phyloP scores from a whole-genome alignment of 73 alveolate species.

The Tetrahymena thermophila region DNA sequence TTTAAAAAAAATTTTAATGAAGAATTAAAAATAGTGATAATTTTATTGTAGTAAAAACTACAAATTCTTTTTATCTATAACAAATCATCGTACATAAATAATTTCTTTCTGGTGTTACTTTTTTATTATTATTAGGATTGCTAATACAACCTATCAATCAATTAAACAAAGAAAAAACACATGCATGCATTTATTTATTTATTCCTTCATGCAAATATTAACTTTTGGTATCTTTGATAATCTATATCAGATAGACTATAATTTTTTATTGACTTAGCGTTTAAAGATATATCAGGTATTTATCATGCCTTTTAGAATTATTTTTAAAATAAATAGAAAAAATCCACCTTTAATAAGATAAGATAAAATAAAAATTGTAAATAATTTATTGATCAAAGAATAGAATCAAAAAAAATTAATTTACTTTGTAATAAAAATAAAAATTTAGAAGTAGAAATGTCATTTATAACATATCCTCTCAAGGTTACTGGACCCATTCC shows the following conservation, averaged over 20 bases:
- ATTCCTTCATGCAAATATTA: background rate
- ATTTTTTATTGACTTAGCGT: background rate
- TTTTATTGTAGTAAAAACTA: too few species aligned
- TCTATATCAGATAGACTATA: background rate
- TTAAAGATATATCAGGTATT: background rate
- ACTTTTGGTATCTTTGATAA: background rate
- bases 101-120: background rate
- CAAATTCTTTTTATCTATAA: background rate
- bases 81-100: background rate
- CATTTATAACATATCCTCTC: background rate
- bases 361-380: background rate
- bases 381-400: background rate
- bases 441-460: background rate
- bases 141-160: too few species aligned
- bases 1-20: background rate
- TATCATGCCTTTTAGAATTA: background rate
- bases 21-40: too few species aligned
- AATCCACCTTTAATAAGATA: background rate
- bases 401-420: background rate
- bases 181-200: too few species aligned
- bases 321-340: background rate
- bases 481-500: background rate
- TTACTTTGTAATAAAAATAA: background rate
- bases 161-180: too few species aligned
- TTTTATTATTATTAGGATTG: background rate